These are phyloP conservation scores for Diaporthe sp. DNA, from an alignment of 2,329 filamentous ascomycete species.

Conservation along the genomic window DNA sequence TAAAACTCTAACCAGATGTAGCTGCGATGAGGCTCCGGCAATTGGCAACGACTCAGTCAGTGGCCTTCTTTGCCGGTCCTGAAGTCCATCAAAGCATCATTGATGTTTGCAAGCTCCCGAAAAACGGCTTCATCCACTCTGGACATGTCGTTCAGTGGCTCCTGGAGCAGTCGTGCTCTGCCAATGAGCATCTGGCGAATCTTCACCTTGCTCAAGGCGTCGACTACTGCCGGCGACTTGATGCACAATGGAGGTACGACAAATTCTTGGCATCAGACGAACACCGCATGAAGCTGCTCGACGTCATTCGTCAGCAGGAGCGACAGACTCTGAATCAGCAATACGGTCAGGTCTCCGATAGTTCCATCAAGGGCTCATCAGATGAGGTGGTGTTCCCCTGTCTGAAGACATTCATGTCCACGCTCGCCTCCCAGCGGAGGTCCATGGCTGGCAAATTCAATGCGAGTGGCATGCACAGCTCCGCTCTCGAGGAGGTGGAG, in stretches of 20 bases:
- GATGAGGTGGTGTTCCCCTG: slow-evolving; percentile 19
- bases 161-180: slow-evolving; percentile 73
- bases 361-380: slow-evolving; percentile 44
- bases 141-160: slow-evolving; percentile 67
- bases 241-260: slow-evolving; percentile 61
- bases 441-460: too few species aligned
- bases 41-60: slow-evolving; percentile 67
- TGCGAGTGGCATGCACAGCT: slow-evolving; percentile 60
- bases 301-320: slow-evolving; percentile 65
- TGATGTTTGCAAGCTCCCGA: slow-evolving; percentile 54
- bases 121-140: too few species aligned
- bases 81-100: slow-evolving; percentile 75
- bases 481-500: slow-evolving; percentile 71
- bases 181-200: slow-evolving; percentile 70
- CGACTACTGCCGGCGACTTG: slow-evolving; percentile 70
- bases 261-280: slow-evolving; percentile 54
- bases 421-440: slow-evolving; percentile 46
- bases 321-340: slow-evolving; percentile 70
- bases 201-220: slow-evolving; percentile 72
- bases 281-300: slow-evolving; percentile 58
- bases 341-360: slow-evolving; percentile 57
- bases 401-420: slow-evolving; percentile 44
- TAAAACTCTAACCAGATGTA: slow-evolving; percentile 43
- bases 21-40: slow-evolving; percentile 77
- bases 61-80: slow-evolving; percentile 69